A percentile compares a stretch with the other conserved stretches of the same genome.
These are phyloP conservation scores for Anthracocystis panici-leucophaei DNA, from an alignment of 1,284 basidiomycete genomes.

Conservation along the genomic window DNA sequence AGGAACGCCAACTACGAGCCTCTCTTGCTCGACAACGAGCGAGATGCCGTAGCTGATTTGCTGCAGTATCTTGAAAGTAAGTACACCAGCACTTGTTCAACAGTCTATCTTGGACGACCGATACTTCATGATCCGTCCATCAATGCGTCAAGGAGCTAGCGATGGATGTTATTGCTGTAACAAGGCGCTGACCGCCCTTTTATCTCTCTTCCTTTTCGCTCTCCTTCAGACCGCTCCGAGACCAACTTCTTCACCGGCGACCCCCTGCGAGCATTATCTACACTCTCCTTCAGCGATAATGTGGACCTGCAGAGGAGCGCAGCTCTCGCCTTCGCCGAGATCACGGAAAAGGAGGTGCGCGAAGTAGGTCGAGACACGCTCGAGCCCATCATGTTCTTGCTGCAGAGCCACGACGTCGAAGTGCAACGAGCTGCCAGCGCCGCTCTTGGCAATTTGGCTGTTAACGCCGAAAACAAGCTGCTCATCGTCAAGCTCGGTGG, in stretches of 20 bases:
- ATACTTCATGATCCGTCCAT: too few species aligned
- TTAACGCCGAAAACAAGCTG: conserved; percentile 99
- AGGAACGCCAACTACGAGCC: conserved; percentile 76
- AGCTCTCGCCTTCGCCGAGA: conserved; percentile 97
- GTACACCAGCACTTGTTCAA: conserved; percentile 10
- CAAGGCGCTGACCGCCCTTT: neutral
- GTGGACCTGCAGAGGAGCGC: conserved; percentile 98
- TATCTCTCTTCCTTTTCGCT: neutral
- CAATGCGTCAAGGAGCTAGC: neutral
- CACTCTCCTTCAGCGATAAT: conserved; percentile 98
- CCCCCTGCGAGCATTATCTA: conserved; percentile 92
- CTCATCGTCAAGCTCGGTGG: conserved; percentile 98
- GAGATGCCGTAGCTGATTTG: conserved; percentile 97
- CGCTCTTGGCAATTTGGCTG: conserved; percentile 97
- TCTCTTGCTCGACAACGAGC: conserved; percentile 93
- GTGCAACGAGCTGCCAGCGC: conserved; percentile 98
- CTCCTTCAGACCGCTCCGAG: conserved; percentile 64
- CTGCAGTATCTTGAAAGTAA: conserved; percentile 97
- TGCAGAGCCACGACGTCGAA: conserved; percentile 97
- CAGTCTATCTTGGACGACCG: neutral
- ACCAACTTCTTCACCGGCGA: conserved; percentile 72
- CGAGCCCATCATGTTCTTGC: conserved; percentile 96
- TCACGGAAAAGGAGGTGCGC: conserved; percentile 98
- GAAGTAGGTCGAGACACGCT: conserved; percentile 96
- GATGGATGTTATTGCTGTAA: neutral